Evolutionary conservation across 176 grass and related monocot species (phyloP).

Genomic region (Melocanna baccifera): DNA sequence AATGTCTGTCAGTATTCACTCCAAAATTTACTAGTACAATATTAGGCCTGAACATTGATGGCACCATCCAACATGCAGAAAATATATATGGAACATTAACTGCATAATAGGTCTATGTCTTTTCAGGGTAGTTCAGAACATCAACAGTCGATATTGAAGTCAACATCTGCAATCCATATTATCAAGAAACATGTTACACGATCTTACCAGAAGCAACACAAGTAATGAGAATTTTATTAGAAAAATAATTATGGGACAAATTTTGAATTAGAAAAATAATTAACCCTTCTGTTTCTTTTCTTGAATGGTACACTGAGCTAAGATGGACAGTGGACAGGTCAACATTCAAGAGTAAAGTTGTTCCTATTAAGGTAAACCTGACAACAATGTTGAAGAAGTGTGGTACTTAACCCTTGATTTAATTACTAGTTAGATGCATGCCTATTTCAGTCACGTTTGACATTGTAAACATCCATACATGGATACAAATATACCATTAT

Average conservation of each 20-base stretch:
- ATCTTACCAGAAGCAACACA: slow-evolving; percentile 23
- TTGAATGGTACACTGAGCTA: neutral
- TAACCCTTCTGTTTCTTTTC: neutral
- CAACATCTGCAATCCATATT: slow-evolving; percentile 64
- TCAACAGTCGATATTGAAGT: slow-evolving; percentile 90
- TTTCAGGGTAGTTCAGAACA: slow-evolving; percentile 97
- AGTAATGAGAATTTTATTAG: neutral
- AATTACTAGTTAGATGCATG: neutral
- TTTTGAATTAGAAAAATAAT: neutral
- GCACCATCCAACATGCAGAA: slow-evolving; percentile 92
- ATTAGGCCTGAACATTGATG: neutral
- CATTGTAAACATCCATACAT: neutral
- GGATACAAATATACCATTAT: neutral
- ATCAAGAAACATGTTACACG: slow-evolving; percentile 24
- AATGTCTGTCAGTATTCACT: neutral
- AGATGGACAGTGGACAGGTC: neutral
- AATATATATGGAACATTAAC: slow-evolving; percentile 94
- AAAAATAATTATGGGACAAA: neutral
- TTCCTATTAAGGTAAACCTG: slow-evolving; percentile 8
- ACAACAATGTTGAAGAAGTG: neutral
- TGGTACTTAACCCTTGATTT: neutral
- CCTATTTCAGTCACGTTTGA: neutral
- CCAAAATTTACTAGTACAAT: neutral
- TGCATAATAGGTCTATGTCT: slow-evolving; percentile 88
- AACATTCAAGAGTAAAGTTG: slow-evolving; percentile 16